Base-by-base conservation (phyloP, 176 grass and related monocot species). In the Oryza meyeriana region DNA sequence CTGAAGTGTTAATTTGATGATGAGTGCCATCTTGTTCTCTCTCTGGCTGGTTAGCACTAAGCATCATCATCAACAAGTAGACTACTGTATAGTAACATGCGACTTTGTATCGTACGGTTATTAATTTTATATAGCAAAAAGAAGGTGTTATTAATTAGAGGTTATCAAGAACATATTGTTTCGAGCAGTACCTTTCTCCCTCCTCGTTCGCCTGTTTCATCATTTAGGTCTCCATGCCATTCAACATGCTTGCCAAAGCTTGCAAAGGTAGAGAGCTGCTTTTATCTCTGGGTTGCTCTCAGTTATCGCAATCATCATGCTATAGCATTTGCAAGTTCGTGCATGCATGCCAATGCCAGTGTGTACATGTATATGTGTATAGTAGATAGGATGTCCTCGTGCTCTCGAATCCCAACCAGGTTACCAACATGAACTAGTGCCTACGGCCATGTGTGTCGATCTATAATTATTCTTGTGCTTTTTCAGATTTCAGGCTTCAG, bases 271-370 rank as follows among this genome's bases (percentile, higher is more conserved):
- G 61, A 70, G 66, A 28, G 38, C 41, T 59, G 12, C 88, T 86
- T 89, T 89, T 89, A 72, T 85, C 88, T 89, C 88, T 61, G 88
- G 88, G 88, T 86, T 82, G 83, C 78, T 85, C 88, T 50, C 83
- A 81, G 83, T 72, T 80, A 64, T 86, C 47, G 20, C 44, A 83
- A 80, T 85, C 77, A 89, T 89, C 73, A 75, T 81, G 61, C 70
- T 13, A 79, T 79, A 29, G 69, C 59, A 2, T 35, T 35, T 69
- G 69, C 75, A 67, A 78, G 66, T 32, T 47, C 45, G 26, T 44
- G 41, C n/a, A 16, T 22, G 79, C 66, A 16, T 22, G 79, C 66
- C 45, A 30, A 34, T 59, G 8, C 79, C 66, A 18, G 1, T 32
- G 80, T 12, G 35, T 71, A 79, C 12, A 45, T 26, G 32, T 69